Evolutionary conservation across 2,329 filamentous ascomycete genomes (phyloP).

Genomic region (Allantophomopsis cytisporea): DNA sequence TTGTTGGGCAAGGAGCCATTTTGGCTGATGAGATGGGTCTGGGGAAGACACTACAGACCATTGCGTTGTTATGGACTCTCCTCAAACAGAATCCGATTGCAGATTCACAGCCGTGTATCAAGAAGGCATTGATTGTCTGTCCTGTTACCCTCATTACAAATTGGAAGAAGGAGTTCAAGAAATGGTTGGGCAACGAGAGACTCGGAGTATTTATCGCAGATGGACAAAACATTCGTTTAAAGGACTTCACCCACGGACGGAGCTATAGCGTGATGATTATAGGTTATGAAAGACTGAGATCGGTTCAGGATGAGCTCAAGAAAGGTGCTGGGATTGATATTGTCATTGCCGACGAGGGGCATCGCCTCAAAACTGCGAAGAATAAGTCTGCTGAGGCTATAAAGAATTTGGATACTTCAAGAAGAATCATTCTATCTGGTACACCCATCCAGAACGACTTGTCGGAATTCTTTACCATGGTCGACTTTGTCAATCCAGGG

Average conservation of each 20-base stretch:
- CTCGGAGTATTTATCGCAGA: slow-evolving; percentile 55
- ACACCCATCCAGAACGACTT: slow-evolving; percentile 95
- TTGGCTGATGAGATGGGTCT: slow-evolving; percentile 67
- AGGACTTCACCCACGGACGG: slow-evolving; percentile 55
- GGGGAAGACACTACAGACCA: slow-evolving; percentile 62
- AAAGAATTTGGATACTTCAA: slow-evolving; percentile 64
- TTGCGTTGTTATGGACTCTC: slow-evolving; percentile 57
- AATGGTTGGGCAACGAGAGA: slow-evolving; percentile 59
- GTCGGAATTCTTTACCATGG: slow-evolving; percentile 81
- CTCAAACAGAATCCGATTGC: slow-evolving; percentile 58
- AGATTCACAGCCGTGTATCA: slow-evolving; percentile 43
- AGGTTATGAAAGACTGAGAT: slow-evolving; percentile 56
- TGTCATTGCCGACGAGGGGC: slow-evolving; percentile 95
- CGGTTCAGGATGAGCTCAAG: slow-evolving; percentile 50
- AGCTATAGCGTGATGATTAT: slow-evolving; percentile 61
- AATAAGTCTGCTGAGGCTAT: slow-evolving; percentile 87
- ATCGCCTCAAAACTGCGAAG: slow-evolving; percentile 93
- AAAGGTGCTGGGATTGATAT: slow-evolving; percentile 55
- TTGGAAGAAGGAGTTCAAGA: slow-evolving; percentile 60
- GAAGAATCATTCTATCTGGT: slow-evolving; percentile 33
- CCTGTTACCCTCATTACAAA: slow-evolving; percentile 61
- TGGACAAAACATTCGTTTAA: slow-evolving; percentile 44
- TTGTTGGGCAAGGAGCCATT: slow-evolving; percentile 54
- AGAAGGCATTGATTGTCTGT: slow-evolving; percentile 60
- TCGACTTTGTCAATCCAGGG: slow-evolving; percentile 86